Evolutionary conservation across 2,329 filamentous ascomycete species (phyloP), one percentile per base, ranked within the genome.

Genomic region (Arachnopeziza araneosa): DNA sequence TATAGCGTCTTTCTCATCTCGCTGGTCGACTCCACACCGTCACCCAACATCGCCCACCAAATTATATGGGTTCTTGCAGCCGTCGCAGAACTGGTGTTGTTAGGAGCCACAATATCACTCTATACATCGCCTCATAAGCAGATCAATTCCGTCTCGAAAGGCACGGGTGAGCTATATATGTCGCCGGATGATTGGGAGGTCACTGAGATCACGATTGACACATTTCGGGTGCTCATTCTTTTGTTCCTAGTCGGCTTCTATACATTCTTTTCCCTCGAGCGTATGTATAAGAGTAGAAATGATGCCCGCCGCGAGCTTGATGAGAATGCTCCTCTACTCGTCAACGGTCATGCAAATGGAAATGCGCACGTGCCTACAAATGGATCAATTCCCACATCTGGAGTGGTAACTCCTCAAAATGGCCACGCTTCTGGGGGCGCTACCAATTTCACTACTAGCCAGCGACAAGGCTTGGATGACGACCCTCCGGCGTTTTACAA

Each of bases 1-100:
- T 95, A 96, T 77, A 82, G 90, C 55, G 87, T 96, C 67, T 83
- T 96, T 66, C 82, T 96, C 66, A 88, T 97, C 70, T 92, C 92
- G 30, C 83, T 98, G 60, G 81, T 96, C 69, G 93, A 97, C 74
- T 89, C 89, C 71, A 86, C 84, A 63, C 87, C 91, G 36, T 90
- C 90, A 14, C 95, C 95, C 0, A 93, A 88, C 55, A 78, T 86
- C 53, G 86, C 90, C 57, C 92, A 97, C 75, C 83, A 93, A 59
- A 75, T 88, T 53, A 86, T 91, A 68, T 99, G 95, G 95, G 73
- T 81, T 50, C 75, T 91, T 51, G 87, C 87, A 24, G 73, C 91
- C n/a, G 74, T 83, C 24, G 81, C 91, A 63, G 95, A 99, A 74
- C 68, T 88, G 24, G 77, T 86, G 55, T 85, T 98, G 48, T 80